A percentile compares a stretch with the other conserved stretches of the same genome.
phyloP scores from a whole-genome alignment of 371 early-diverging fungal species.

The Mortierella sp. region DNA sequence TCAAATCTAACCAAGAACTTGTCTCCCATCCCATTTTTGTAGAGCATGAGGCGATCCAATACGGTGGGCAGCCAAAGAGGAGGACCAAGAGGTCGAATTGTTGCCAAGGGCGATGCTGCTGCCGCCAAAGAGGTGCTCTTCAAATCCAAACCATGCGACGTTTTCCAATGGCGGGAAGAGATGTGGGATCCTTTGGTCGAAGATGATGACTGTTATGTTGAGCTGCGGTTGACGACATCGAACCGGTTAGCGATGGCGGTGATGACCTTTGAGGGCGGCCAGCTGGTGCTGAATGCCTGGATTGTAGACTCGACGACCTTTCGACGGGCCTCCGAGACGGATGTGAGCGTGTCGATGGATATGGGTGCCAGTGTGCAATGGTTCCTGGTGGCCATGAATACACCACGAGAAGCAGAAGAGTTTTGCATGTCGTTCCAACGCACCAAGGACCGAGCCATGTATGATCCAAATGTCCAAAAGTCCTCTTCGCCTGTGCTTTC shows the following conservation, averaged over 20 bases:
- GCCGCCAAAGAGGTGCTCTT: slow-evolving; percentile 10
- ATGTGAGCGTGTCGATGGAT: slow-evolving; percentile 11
- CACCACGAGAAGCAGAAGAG: slow-evolving; percentile 5
- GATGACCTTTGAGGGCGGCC: slow-evolving; percentile 2
- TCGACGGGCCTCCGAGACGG: slow-evolving; percentile 13
- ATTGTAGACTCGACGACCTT: slow-evolving; percentile 9
- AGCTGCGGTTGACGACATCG: slow-evolving; percentile 9
- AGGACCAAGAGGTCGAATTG: background rate
- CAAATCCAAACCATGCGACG: slow-evolving; percentile 11
- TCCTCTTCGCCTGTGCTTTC: slow-evolving; percentile 10
- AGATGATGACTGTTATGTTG: slow-evolving; percentile 5
- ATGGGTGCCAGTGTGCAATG: slow-evolving; percentile 12
- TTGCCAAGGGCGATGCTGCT: slow-evolving; percentile 6
- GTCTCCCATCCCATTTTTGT: background rate
- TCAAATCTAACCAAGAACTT: background rate
- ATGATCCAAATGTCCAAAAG: background rate
- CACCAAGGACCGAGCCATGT: slow-evolving; percentile 14
- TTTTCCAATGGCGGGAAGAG: slow-evolving; percentile 12
- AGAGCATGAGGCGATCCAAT: slow-evolving; percentile 11
- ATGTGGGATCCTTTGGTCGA: slow-evolving; percentile 9
- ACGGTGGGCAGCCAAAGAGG: slow-evolving; percentile 5
- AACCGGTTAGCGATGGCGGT: slow-evolving; percentile 16
- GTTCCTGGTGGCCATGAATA: slow-evolving; percentile 11
- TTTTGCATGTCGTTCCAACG: slow-evolving; percentile 13
- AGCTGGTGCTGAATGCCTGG: slow-evolving; percentile 14